Evolutionary conservation across 164 flowering plant genomes (phyloP), one percentile per base, ranked within the genome.

Genomic region (Tetracentron sinense): DNA sequence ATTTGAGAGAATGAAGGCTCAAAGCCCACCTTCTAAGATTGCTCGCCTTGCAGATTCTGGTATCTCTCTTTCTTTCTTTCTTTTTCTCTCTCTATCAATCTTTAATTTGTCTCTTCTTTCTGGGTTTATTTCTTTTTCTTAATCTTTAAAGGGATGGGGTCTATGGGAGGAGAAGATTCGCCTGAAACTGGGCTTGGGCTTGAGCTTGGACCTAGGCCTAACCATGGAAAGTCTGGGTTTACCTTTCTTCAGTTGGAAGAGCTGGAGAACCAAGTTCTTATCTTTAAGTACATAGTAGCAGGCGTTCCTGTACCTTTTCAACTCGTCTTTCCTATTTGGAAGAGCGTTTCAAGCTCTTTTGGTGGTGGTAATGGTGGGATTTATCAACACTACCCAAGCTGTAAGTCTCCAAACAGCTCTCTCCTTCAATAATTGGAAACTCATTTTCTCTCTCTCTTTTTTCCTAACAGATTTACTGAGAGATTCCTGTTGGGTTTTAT

Each of bases 291-390:
- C 70, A 65, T 75, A 29, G 67, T 65, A 58, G 77, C 77, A 25
- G 74, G 77, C 14, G 44, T 67, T n/a, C 69, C 74, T 29, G 73
- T 78, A 2, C 79, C 82, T 19, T 51, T 48, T 33, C 62, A 74
- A 28, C 76, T 79, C 30, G 49, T 79, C 19, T 25, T 57, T 16
- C 79, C 82, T 1, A 63, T 79, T 25, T 75, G 74, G 77, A 75
- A 73, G 50, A 75, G 82, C 55, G 67, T 75, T 16, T 56, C 67
- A 6, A 21, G 29, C 60, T 74, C 76, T 22, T 35, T 53, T 54
- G 55, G 20, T 20, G 51, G 58, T 30, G 58, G 47, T 62, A 54
- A 20, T 53, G 31, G 56, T 38, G 61, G 12, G 16, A 23, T 35
- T 68, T 30, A 33, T 33, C 46, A 20, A 23, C 60, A 33, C 16